These are phyloP conservation scores for Penicillium sp. DNA, from an alignment of 2,329 filamentous ascomycete species.

Conservation along the genomic window DNA sequence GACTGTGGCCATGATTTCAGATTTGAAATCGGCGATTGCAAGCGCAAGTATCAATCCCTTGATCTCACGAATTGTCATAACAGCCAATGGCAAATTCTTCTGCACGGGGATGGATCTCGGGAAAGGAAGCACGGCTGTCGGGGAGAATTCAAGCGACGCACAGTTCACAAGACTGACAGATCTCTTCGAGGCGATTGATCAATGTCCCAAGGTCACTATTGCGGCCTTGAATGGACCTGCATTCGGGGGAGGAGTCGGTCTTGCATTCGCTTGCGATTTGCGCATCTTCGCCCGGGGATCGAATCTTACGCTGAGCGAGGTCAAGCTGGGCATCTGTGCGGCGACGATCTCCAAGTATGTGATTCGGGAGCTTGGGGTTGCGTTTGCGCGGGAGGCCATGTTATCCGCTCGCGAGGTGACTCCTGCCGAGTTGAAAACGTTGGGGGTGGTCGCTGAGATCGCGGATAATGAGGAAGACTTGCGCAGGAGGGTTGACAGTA, in stretches of 20 bases:
- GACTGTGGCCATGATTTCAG: constrained; percentile 39
- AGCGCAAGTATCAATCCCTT: constrained; percentile 23
- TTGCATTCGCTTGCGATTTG: constrained; percentile 48
- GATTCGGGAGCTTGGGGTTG: constrained; percentile 41
- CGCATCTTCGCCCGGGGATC: constrained; percentile 24
- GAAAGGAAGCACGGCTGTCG: constrained; percentile 24
- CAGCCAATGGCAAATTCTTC: constrained; percentile 42
- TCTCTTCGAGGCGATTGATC: constrained; percentile 44
- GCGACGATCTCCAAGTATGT: constrained; percentile 46
- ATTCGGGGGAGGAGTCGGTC: constrained; percentile 48
- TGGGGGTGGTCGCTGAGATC: constrained; percentile 27
- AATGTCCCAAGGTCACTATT: constrained; percentile 45
- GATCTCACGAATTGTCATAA: constrained; percentile 41
- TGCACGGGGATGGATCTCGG: constrained; percentile 47
- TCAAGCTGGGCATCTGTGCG: constrained; percentile 42
- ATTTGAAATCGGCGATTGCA: constrained; percentile 33
- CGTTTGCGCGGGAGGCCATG: constrained; percentile 43
- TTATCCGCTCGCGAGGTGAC: constrained; percentile 36
- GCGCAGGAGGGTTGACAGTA: constrained; percentile 22
- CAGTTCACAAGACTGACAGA: constrained; percentile 24
- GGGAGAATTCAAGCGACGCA: constrained; percentile 18
- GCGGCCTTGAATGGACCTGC: constrained; percentile 46
- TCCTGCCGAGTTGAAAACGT: constrained; percentile 26
- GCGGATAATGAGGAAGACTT: constrained; percentile 19
- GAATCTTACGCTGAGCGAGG: constrained; percentile 41